phyloP scores from a whole-genome alignment of 169 alveolate species.

The Eimeria acervulina region DNA sequence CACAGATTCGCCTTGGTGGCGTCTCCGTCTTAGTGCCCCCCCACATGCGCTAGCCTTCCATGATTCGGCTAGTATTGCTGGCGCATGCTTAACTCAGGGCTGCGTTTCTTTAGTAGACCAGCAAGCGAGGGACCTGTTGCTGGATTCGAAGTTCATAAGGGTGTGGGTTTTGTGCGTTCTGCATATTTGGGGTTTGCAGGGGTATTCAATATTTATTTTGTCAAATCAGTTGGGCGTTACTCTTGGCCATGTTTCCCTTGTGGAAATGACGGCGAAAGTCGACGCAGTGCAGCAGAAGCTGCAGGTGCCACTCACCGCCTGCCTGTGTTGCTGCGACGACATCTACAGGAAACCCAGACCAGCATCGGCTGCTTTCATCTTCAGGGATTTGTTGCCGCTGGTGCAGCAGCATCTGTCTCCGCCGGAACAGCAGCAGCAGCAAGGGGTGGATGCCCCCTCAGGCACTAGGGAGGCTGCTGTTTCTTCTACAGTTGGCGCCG shows the following conservation, averaged over 20 bases:
- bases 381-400: constrained; percentile 49
- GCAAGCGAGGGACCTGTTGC: neutral
- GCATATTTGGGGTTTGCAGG: constrained; percentile 24
- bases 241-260: constrained; percentile 67
- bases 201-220: constrained; percentile 62
- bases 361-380: constrained; percentile 65
- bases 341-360: constrained; percentile 80
- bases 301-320: constrained; percentile 72
- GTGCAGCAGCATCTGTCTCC: constrained; percentile 31
- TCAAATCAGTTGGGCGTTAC: constrained; percentile 82
- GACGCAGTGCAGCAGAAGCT: constrained; percentile 72
- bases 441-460: neutral
- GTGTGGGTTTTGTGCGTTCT: neutral
- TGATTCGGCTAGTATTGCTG: too few relatives aligned
- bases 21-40: neutral
- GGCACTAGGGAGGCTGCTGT: neutral
- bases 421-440: constrained; percentile 32
- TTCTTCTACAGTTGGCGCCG: neutral
- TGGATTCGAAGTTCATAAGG: too few relatives aligned
- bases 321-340: constrained; percentile 78
- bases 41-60: neutral
- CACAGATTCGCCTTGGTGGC: neutral
- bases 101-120: neutral
- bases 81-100: too few relatives aligned
- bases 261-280: constrained; percentile 61